phyloP scores from a whole-genome alignment of 768 basidiomycete genomes.

The Pleurotus salmoneostramineus region DNA sequence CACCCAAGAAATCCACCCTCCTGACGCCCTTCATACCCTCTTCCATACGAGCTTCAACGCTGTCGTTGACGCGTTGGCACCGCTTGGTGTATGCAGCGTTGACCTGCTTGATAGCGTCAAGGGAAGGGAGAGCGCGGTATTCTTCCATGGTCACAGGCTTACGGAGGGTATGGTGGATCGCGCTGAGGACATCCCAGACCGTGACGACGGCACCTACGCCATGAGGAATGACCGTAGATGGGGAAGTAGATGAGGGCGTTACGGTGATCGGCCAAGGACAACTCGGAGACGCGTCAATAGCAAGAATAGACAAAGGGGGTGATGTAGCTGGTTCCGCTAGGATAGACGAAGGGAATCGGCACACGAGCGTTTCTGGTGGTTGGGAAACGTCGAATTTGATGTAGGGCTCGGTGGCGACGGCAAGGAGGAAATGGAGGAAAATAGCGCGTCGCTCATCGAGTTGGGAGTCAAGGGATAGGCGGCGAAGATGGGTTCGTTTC shows the following conservation, averaged over 20 bases:
- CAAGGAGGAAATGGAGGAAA: constrained; percentile 1
- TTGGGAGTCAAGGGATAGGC: constrained; percentile 6
- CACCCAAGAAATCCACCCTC: constrained; percentile 8
- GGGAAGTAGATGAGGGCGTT: constrained; percentile 2
- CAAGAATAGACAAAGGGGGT: not conserved
- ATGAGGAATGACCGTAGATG: not conserved
- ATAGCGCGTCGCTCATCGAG: not conserved
- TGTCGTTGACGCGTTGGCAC: not conserved
- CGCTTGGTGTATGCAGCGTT: constrained; percentile 2
- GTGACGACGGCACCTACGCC: constrained; percentile 1
- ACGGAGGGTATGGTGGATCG: constrained; percentile 1
- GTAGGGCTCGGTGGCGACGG: not conserved
- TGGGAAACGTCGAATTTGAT: constrained; percentile 2
- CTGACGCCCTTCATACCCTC: constrained; percentile 3
- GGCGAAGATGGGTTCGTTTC: not conserved
- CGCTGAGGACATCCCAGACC: constrained; percentile 5
- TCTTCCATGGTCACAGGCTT: not conserved
- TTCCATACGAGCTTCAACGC: constrained; percentile 1
- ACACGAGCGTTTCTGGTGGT: constrained; percentile 2
- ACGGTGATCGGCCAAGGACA: constrained; percentile 6
- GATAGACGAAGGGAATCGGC: not conserved
- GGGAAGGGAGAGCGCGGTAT: constrained; percentile 5
- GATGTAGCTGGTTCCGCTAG: constrained; percentile 4
- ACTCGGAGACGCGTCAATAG: not conserved
- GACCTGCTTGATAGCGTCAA: not conserved